Evolutionary conservation across 768 basidiomycete species (phyloP), one percentile per base, ranked within the genome.

Genomic region (Mrakia blollopis): DNA sequence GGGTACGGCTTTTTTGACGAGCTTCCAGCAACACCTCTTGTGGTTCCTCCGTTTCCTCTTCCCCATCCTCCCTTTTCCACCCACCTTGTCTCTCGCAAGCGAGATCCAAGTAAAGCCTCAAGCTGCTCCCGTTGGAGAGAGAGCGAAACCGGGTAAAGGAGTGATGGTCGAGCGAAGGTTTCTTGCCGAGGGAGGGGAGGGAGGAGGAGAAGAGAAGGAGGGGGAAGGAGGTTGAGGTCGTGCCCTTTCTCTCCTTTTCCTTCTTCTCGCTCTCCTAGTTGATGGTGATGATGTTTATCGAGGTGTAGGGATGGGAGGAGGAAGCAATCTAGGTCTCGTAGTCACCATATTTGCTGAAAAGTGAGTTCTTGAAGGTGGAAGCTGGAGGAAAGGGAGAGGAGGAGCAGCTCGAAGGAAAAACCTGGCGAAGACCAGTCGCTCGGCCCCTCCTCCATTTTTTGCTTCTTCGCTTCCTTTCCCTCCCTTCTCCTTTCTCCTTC

Each of bases 341-440:
- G 30, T 65, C 63, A 65, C 63, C 63, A 65, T 65, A 35, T 65
- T 65, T 65, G 63, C 63, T 65, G 63, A 32, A 28, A 32, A 28
- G 63, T 65, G 63, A 37, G 47, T 50, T 50, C 47, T 50, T 65
- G 63, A 65, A 65, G 63, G 16, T 35, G 16, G 63, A 65, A 65
- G 63, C 47, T 50, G 47, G 7, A 62, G 61, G 4, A n/a, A 35
- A 61, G 30, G 61, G 61, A 30, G 10, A n/a, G 61, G 3, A n/a
- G n/a, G 30, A 16, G 23, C 14, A 6, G 70, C 50, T 18, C 54
- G 18, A n/a, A 25, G 28, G 60, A 16, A 9, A 28, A 47, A 50
- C 44, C 11, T 44, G 10, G 10, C 44, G 11, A 44, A 44, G 11
- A 11, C 44, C 61, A 9, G 8, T 30, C 6, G 14, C 61, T 11